These are phyloP conservation scores for Colletotrichum sp. DNA, from an alignment of 2,329 filamentous ascomycete genomes.

Conservation along the genomic window DNA sequence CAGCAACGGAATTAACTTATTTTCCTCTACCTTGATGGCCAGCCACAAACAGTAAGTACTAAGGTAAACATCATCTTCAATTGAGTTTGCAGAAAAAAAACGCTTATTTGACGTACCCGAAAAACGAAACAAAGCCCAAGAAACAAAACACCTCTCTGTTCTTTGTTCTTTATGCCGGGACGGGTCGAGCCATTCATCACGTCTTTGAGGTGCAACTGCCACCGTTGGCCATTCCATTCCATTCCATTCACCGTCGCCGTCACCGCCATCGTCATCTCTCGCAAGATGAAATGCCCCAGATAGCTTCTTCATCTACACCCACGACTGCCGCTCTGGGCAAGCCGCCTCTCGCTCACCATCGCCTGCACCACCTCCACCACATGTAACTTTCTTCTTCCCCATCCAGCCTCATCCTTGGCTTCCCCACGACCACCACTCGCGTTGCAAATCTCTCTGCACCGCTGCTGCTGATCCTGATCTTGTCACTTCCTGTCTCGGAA, in stretches of 20 bases:
- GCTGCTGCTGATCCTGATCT: neutral
- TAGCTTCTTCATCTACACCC: neutral
- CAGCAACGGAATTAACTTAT: neutral
- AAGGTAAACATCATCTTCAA: neutral
- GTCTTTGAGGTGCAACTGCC: neutral
- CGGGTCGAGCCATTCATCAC: neutral
- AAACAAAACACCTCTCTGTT: neutral
- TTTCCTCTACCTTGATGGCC: neutral
- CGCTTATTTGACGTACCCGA: neutral
- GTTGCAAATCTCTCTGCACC: neutral
- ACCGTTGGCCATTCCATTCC: neutral
- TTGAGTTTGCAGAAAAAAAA: neutral
- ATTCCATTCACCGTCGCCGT: neutral
- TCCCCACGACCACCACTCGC: neutral
- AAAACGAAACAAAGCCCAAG: neutral
- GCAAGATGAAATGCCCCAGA: neutral
- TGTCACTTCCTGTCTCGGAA: slow-evolving; percentile 5
- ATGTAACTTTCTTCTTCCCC: neutral
- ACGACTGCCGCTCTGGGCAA: neutral
- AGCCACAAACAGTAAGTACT: neutral
- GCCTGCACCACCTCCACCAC: neutral
- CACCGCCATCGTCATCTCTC: slow-evolving; percentile 8
- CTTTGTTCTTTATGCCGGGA: neutral
- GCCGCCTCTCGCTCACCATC: neutral
- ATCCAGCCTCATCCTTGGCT: slow-evolving; percentile 5